Evolutionary conservation across 2,329 filamentous ascomycete genomes (phyloP).

Genomic region (Trematosphaeria pertusa): DNA sequence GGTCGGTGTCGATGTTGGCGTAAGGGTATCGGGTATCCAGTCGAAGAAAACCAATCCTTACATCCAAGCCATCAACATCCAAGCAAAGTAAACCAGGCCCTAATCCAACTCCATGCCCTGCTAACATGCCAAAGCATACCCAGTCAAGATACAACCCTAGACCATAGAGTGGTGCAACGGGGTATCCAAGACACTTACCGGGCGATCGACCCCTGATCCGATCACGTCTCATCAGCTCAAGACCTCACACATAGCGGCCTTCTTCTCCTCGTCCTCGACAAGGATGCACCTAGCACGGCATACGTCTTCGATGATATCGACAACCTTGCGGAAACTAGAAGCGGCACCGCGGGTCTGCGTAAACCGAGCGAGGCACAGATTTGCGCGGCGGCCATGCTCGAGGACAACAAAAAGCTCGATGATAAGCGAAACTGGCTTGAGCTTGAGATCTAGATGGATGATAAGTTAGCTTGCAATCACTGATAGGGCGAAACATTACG

Average conservation of each 20-base stretch:
- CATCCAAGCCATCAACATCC: slow-evolving; percentile 9
- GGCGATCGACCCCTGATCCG: background rate
- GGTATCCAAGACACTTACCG: slow-evolving; percentile 13
- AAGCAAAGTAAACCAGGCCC: slow-evolving; percentile 1
- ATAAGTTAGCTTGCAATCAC: slow-evolving; percentile 15
- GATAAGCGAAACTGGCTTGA: slow-evolving; percentile 89
- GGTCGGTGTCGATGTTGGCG: too few relatives aligned
- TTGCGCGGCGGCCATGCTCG: slow-evolving; percentile 78
- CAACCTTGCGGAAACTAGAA: slow-evolving; percentile 83
- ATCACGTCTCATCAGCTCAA: slow-evolving; percentile 26
- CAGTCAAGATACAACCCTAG: slow-evolving; percentile 12
- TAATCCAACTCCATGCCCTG: too few relatives aligned
- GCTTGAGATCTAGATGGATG: slow-evolving; percentile 67
- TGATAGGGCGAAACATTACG: slow-evolving; percentile 25
- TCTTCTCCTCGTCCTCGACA: slow-evolving; percentile 63
- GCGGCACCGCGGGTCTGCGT: slow-evolving; percentile 92
- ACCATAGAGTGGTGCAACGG: slow-evolving; percentile 14
- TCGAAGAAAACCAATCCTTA: slow-evolving; percentile 4
- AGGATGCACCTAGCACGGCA: slow-evolving; percentile 71
- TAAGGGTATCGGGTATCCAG: too few relatives aligned
- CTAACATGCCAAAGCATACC: slow-evolving; percentile 7
- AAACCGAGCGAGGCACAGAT: slow-evolving; percentile 81
- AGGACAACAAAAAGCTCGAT: slow-evolving; percentile 88
- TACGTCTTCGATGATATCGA: slow-evolving; percentile 75
- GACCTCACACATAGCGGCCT: slow-evolving; percentile 53